Evolutionary conservation across 495 filamentous ascomycete genomes (phyloP), one percentile per base, ranked within the genome.

Genomic region (Geopyxis carbonaria): DNA sequence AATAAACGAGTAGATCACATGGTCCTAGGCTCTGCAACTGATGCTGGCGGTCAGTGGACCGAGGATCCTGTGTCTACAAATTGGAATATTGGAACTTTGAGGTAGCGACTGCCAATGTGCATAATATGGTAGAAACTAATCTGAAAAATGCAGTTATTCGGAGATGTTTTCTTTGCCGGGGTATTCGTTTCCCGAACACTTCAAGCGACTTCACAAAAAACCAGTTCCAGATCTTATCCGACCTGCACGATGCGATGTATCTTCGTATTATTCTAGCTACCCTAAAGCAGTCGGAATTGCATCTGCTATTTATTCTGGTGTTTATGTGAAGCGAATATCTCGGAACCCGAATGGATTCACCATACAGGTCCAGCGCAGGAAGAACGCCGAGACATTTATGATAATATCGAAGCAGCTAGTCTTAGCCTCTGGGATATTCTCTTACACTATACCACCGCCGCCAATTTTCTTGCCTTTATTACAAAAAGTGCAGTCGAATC

Each of bases 121-220:
- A 28, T 28, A n/a, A 13, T 1, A 23, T 37, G 10, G 25, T 51
- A 46, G 13, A 52, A 45, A 8, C 47, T 61, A 28, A 38, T 19
- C n/a, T 19, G 3, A 10, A 19, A 21, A 13, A 24, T 39, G 13
- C 38, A 78, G 75, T 53, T 78, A 79, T 59, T 70, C 73, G 3
- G 70, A 72, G 40, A 70, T 74, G 70, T 58, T 79, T 9, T 75
- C 73, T 1, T 51, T 79, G 9, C 75, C 75, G 0, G 75, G 67
- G 0, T 77, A 76, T 53, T 66, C 68, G 3, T 75, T 73, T 48
- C 61, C 63, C 2, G 63, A 72, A 7, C 67, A 77, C 42, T 63
- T 69, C 41, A 57, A 47, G 10, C 55, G 52, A 34, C 55, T 41
- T 2, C 59, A 63, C 7, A 61, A 62, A 4, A 56, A 63, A 22